phyloP scores from a whole-genome alignment of 192 early-diverging fungal genomes.

The Coemansia sp. region DNA sequence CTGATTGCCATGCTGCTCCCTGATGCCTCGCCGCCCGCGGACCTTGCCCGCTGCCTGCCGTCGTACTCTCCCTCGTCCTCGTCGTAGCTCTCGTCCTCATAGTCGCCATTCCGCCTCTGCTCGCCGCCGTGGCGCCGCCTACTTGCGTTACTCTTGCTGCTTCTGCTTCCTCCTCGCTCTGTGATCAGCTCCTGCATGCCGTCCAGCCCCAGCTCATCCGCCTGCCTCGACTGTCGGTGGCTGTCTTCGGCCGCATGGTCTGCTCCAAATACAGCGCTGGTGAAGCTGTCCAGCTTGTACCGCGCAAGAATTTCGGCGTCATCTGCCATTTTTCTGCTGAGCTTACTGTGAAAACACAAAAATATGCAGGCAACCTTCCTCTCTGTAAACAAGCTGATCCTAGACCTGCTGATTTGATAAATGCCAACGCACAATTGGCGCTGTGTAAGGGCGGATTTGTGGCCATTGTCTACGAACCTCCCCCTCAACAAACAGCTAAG shows the following conservation, averaged over 20 bases:
- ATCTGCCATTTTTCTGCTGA: slow-evolving; percentile 5
- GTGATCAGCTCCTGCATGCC: slow-evolving; percentile 18
- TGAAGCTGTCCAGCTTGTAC: slow-evolving; percentile 50
- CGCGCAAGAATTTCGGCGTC: slow-evolving; percentile 50
- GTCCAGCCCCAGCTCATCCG: slow-evolving; percentile 17
- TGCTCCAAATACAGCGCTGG: slow-evolving; percentile 20
- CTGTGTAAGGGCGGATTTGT: too few relatives aligned
- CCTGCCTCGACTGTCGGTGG: slow-evolving; percentile 12
- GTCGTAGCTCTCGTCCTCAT: slow-evolving; percentile 11
- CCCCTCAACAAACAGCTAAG: too few relatives aligned
- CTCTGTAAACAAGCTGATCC: too few relatives aligned
- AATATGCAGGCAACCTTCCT: too few relatives aligned
- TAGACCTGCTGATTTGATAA: too few relatives aligned
- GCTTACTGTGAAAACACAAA: too few relatives aligned
- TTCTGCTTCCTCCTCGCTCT: slow-evolving; percentile 12
- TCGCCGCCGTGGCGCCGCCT: slow-evolving; percentile 17
- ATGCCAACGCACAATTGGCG: too few relatives aligned
- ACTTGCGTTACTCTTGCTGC: slow-evolving; percentile 8
- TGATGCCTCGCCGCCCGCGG: slow-evolving; percentile 17
- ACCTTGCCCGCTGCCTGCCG: slow-evolving; percentile 20
- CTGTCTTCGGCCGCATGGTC: slow-evolving; percentile 14
- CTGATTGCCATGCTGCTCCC: slow-evolving; percentile 29
- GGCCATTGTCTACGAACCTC: too few relatives aligned
- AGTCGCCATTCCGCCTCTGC: slow-evolving; percentile 6
- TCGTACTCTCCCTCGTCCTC: slow-evolving; percentile 14